Evolutionary conservation across 306 rosid species (phyloP), one percentile per base, ranked within the genome.

Genomic region (Rosa rugosa): DNA sequence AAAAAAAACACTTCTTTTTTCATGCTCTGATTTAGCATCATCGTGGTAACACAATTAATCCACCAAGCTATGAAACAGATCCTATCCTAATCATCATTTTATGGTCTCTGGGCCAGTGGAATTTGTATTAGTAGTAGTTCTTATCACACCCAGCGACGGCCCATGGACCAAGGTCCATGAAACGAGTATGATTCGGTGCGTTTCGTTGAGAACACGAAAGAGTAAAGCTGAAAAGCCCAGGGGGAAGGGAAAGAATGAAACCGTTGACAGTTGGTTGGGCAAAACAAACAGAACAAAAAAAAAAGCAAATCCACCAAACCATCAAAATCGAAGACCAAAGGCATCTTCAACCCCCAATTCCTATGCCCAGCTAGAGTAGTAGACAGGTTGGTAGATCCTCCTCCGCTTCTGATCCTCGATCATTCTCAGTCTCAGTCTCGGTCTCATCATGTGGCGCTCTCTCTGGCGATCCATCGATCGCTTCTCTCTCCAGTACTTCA

Each of bases 381-480:
- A 34, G 5, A 34, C 23, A 34, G 70, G 12, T 65, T 8, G 42
- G 4, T 44, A 17, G 71, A 67, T 18, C 22, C 20, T 17, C 38
- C 73, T 40, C 42, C 50, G 11, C 64, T 31, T 36, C 69, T 44
- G 38, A 50, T 54, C 71, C 7, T 23, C 79, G 16, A 44, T 38
- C 46, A 20, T 9, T 36, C 8, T 49, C 77, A 56, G 34, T 31
- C 34, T 31, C 34, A 0, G 34, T 31, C 46, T 44, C 46, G 44
- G 44, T 40, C 7, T 44, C 45, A 5, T 66, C 79, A 90, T 93
- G 98, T 88, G 91, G 88, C 86, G 85, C 69, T 84, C 90, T 77
- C 62, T 93, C 88, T 89, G 92, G 94, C 89, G 94, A 77, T 87
- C 97, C 83, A 57, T 88, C 77, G 98, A 91, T 81, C 98, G 98